Evolutionary conservation across 495 filamentous ascomycete species (phyloP).

Genomic region (Cercophora samala): DNA sequence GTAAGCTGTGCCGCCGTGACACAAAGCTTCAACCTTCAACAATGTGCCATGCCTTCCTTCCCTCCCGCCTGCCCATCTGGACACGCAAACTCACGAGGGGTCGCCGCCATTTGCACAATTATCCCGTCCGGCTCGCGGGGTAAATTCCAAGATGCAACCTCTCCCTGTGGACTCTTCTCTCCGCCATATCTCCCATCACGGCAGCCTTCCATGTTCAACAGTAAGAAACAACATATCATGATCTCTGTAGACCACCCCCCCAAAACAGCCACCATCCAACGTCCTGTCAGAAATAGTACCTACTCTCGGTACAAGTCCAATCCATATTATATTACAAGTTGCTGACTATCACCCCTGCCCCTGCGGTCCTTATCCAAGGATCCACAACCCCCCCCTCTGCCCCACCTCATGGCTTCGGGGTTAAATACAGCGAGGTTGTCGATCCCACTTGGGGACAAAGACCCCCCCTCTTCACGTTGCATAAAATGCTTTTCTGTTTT

Average conservation of each 20-base stretch:
- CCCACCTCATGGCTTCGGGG: not conserved
- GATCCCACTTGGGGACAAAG: not conserved
- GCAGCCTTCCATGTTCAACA: not conserved
- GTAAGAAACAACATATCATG: not conserved
- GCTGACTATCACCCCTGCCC: not conserved
- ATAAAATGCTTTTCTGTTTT: too few relatives aligned
- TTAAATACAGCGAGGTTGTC: not conserved
- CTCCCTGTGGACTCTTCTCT: not conserved
- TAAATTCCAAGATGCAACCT: constrained; percentile 3
- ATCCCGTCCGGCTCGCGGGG: constrained; percentile 7
- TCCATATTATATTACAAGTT: not conserved
- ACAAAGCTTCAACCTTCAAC: not conserved
- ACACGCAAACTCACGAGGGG: not conserved
- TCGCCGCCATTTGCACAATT: not conserved
- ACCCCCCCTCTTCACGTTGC: not conserved
- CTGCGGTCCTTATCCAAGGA: not conserved
- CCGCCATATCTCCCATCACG: not conserved
- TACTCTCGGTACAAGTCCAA: not conserved
- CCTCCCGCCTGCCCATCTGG: not conserved
- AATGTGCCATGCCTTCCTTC: not conserved
- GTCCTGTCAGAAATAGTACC: not conserved
- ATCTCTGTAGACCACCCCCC: not conserved
- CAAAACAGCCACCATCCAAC: not conserved
- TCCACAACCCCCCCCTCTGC: not conserved
- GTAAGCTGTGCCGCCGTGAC: not conserved